Evolutionary conservation across 2,329 filamentous ascomycete species (phyloP).

Genomic region (Ustilaginoidea virens): DNA sequence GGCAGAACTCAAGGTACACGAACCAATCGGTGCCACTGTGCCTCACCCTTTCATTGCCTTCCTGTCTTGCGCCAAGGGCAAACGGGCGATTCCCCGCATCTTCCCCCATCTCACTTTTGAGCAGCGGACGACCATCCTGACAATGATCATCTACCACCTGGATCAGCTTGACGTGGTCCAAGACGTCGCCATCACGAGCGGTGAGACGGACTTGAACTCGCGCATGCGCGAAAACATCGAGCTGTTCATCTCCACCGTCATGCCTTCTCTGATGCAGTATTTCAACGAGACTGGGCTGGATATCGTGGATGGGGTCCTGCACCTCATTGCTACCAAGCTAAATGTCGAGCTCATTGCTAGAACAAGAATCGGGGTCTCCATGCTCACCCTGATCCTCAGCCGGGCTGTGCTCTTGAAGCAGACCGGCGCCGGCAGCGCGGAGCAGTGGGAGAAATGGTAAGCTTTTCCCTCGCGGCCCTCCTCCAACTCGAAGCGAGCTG

Average conservation of each 20-base stretch:
- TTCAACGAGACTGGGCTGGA: conserved; percentile 82
- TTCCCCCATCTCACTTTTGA: conserved; percentile 88
- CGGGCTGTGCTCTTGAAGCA: conserved; percentile 90
- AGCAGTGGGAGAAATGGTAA: conserved; percentile 69
- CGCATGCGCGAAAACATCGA: conserved; percentile 83
- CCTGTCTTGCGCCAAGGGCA: conserved; percentile 86
- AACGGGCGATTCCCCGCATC: conserved; percentile 86
- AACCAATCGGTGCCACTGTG: conserved; percentile 65
- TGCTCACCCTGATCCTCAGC: conserved; percentile 87
- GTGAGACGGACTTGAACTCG: conserved; percentile 56
- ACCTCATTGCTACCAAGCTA: conserved; percentile 67
- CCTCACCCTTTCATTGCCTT: conserved; percentile 93
- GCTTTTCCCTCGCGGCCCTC: conserved; percentile 10
- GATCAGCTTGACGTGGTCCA: conserved; percentile 84
- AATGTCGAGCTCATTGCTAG: conserved; percentile 74
- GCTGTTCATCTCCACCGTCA: conserved; percentile 73
- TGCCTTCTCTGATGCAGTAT: conserved; percentile 79
- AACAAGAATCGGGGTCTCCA: conserved; percentile 74
- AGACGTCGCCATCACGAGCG: conserved; percentile 57
- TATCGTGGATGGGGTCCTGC: conserved; percentile 80
- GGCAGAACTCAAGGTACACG: conserved; percentile 79
- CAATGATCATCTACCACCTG: conserved; percentile 87
- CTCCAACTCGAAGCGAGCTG: too few relatives aligned
- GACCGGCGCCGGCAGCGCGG: conserved; percentile 50
- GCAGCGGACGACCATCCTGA: conserved; percentile 87